These are phyloP conservation scores for Lobosporangium transversale DNA, from an alignment of 192 early-diverging fungal genomes.

Conservation along the genomic window DNA sequence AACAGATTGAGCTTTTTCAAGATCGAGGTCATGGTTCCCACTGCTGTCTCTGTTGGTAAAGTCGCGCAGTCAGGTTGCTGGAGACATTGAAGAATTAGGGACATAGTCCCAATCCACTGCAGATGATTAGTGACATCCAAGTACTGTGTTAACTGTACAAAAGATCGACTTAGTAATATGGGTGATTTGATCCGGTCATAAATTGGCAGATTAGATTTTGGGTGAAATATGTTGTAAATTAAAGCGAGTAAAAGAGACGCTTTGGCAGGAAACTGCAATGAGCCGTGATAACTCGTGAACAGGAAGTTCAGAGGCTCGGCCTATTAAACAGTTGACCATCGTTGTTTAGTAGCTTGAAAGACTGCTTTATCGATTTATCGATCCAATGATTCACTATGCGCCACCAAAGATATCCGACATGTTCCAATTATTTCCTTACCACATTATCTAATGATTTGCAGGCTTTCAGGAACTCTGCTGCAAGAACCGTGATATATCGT, in stretches of 20 bases:
- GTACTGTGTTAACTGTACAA: conserved; percentile 45
- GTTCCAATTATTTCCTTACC: no score
- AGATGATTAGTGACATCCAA: conserved; percentile 53
- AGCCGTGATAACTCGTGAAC: conserved; percentile 32
- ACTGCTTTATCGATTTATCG: neutral
- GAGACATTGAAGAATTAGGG: conserved; percentile 55
- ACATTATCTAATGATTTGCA: conserved; percentile 44
- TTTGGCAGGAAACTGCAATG: conserved; percentile 30
- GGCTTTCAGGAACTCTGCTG: conserved; percentile 44
- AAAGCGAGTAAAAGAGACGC: conserved; percentile 35
- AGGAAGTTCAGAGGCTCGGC: conserved; percentile 31
- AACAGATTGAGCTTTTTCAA: conserved; percentile 61
- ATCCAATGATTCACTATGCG: no score
- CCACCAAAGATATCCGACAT: no score
- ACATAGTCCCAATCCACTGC: conserved; percentile 60
- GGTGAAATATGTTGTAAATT: conserved; percentile 48
- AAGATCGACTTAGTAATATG: conserved; percentile 35
- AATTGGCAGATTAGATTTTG: conserved; percentile 34
- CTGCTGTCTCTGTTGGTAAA: conserved; percentile 55
- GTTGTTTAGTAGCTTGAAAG: neutral
- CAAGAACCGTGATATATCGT: conserved; percentile 24
- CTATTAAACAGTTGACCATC: neutral
- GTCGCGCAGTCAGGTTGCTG: conserved; percentile 56
- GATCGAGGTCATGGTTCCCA: conserved; percentile 61
- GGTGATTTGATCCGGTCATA: conserved; percentile 49